Conservation (phyloP, 2,329 filamentous ascomycete species). For the Fusarium tjaetaba region DNA sequence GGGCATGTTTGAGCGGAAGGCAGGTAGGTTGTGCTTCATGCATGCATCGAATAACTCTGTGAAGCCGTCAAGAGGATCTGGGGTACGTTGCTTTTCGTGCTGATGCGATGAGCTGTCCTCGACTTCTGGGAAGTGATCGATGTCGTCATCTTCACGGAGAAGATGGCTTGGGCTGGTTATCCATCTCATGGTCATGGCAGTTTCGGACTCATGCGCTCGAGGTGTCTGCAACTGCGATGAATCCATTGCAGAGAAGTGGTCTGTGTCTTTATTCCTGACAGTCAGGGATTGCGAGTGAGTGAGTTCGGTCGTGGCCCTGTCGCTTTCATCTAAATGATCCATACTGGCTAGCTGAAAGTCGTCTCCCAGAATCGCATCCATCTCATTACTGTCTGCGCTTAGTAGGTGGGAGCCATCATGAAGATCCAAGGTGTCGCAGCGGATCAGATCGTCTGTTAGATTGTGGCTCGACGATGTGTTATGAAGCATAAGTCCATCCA, state of each 20-base stretch:
- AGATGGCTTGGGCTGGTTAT: neutral
- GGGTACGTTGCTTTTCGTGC: neutral
- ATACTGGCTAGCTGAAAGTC: neutral
- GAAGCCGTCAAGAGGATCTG: neutral
- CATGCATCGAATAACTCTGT: neutral
- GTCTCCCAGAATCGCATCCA: neutral
- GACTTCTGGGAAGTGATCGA: neutral
- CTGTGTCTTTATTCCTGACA: neutral
- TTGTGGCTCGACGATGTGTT: neutral
- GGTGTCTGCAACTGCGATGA: neutral
- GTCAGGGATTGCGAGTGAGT: neutral
- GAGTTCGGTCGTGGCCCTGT: neutral
- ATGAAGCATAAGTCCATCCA: neutral
- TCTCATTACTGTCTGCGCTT: neutral
- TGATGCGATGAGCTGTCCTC: neutral
- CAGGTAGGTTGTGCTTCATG: neutral
- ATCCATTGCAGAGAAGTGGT: neutral
- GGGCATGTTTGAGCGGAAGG: neutral
- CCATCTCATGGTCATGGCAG: neutral
- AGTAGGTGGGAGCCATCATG: neutral
- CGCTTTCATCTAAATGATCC: neutral
- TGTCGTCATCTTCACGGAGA: neutral
- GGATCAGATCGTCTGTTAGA: neutral
- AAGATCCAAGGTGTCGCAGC: neutral
- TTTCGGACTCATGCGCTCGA: fast-evolving